Evolutionary conservation across 1,284 basidiomycete genomes (phyloP).

Genomic region (Cutaneotrichosporon spelunceum): DNA sequence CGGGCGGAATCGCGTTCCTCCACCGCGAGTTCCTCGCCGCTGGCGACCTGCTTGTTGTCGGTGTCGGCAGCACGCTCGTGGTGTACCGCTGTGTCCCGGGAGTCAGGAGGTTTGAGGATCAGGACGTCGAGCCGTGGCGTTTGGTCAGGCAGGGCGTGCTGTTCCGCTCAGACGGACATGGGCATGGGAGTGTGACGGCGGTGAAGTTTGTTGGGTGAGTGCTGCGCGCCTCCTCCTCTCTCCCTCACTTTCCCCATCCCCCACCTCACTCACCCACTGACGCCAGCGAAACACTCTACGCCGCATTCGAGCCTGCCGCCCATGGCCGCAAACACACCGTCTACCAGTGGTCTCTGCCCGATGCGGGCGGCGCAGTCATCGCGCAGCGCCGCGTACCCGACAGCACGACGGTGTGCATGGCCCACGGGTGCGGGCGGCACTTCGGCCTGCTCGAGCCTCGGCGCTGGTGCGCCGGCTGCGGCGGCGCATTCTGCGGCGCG

Average conservation of each 20-base stretch:
- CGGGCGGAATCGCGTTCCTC: slow-evolving; percentile 47
- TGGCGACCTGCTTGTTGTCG: slow-evolving; percentile 45
- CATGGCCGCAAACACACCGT: slow-evolving; percentile 30
- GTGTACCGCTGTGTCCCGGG: slow-evolving; percentile 40
- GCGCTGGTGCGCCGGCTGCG: slow-evolving; percentile 50
- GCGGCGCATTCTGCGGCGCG: slow-evolving; percentile 48
- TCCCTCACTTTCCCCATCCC: background rate
- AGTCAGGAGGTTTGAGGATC: slow-evolving; percentile 33
- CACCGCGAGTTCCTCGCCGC: slow-evolving; percentile 44
- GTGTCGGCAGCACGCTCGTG: slow-evolving; percentile 36
- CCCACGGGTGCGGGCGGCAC: slow-evolving; percentile 34
- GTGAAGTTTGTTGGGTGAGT: slow-evolving; percentile 49
- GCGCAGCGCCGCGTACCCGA: slow-evolving; percentile 46
- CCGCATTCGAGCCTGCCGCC: slow-evolving; percentile 34
- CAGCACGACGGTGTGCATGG: slow-evolving; percentile 40
- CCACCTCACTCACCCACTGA: slow-evolving; percentile 7
- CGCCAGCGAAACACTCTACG: slow-evolving; percentile 47
- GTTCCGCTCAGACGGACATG: slow-evolving; percentile 35
- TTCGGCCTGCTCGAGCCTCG: slow-evolving; percentile 51
- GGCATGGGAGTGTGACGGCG: slow-evolving; percentile 24
- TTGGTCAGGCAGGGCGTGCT: slow-evolving; percentile 42
- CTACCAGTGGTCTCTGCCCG: slow-evolving; percentile 51
- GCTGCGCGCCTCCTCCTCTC: background rate
- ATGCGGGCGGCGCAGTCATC: slow-evolving; percentile 22
- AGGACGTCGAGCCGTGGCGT: slow-evolving; percentile 42